Conservation (phyloP, 495 filamentous ascomycete species). For the Aspergillus steynii region DNA sequence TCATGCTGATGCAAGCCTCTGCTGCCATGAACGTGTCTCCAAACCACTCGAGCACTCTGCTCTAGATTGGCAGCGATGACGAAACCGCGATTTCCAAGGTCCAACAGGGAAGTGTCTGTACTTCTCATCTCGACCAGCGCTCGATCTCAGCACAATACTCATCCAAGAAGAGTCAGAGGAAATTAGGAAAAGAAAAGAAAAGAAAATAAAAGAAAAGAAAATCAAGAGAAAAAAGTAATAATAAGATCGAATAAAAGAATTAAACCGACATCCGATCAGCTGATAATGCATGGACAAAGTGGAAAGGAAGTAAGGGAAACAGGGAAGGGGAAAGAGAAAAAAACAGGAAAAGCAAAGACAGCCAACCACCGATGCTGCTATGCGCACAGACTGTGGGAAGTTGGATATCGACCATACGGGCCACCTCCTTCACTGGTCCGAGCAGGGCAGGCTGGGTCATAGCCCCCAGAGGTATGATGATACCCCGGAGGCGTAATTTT, state of each 20-base stretch:
- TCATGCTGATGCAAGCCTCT: neutral
- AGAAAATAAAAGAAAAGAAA: conserved; percentile 1
- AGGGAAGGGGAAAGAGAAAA: conserved; percentile 8
- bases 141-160: neutral
- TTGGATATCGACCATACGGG: conserved; percentile 35
- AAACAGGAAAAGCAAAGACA: conserved; percentile 6
- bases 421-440: conserved; percentile 13
- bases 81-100: neutral
- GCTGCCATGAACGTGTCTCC: neutral
- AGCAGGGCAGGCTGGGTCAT: conserved; percentile 38
- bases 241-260: conserved; percentile 6
- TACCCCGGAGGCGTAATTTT: conserved; percentile 17
- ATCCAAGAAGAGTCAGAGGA: neutral
- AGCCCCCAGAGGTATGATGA: conserved; percentile 28
- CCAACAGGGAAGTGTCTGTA: neutral
- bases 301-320: conserved; percentile 5
- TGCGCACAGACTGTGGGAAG: conserved; percentile 39
- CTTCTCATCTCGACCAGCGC: conserved; percentile 5
- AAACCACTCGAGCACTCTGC: neutral
- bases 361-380: conserved; percentile 11
- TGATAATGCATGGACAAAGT: neutral
- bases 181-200: conserved; percentile 17
- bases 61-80: neutral
- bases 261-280: neutral
- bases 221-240: conserved; percentile 12